Base-by-base conservation (phyloP, 129 eudicot species). In the Centrapalus pauciflorus region DNA sequence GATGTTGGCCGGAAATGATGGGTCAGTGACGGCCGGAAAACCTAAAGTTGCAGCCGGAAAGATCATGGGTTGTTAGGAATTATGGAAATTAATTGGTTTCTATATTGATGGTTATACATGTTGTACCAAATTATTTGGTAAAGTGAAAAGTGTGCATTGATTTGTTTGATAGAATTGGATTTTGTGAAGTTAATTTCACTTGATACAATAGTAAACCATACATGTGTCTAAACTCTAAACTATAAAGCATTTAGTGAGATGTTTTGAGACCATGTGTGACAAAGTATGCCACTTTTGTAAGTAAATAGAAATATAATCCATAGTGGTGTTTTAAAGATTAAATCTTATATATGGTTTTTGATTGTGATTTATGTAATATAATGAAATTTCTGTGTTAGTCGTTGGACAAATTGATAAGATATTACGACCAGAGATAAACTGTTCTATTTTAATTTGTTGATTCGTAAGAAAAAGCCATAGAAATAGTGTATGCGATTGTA, bases 1-100 rank as follows among this genome's bases (percentile, higher is more conserved):
- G 71, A 83, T 81, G 3, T 77, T 87, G 85, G 90, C 95, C 2
- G 95, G 90, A 61, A 84, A 82, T 55, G 95, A 87, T 77, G 95
- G 95, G 12, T 79, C 70, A 13, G 80, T 81, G 41, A 83, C 61
- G 0, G 37, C 35, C 30, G 71, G 75, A 52, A 81, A 81, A 73
- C 12, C 64, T 41, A 71, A 60, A 65, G 66, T 19, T 37, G 71
- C 37, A 0, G 37, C 67, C 3, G 54, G 43, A 29, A 81, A 72
- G 58, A 64, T 72, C 32, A 84, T 78, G 87, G 86, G 78, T 10
- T 72, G 84, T 30, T 77, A 55, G 61, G 26, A 29, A 35, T 51
- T 34, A n/a, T n/a, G 63, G 8, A 35, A 0, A 35, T 17, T n/a
- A 35, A 10, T 8, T 28, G 34, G 37, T 71, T 49, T 5, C 17